Base-by-base conservation (phyloP, 2,329 filamentous ascomycete species). In the Amauroascus verrucosus region DNA sequence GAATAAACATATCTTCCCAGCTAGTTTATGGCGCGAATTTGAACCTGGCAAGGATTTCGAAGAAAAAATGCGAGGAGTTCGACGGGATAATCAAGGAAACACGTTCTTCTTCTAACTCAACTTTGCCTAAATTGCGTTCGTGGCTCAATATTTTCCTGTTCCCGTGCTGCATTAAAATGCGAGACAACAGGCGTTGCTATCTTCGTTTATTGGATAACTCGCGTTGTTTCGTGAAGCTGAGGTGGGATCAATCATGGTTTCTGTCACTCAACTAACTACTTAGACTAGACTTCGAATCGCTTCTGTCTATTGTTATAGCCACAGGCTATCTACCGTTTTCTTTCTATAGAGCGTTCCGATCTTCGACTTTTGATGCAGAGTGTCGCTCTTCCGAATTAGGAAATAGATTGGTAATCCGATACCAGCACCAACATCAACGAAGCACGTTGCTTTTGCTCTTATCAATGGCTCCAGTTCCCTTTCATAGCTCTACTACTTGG, bases 1-100 rank as follows among this genome's bases (percentile, higher is more conserved):
- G 64, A 96, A 97, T 68, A 98, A 97, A 71, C 93, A 98, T 69
- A 97, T 98, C 54, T 98, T 91, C 67, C 93, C 93, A 0, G 91
- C 91, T 18, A 97, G 88, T 66, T 80, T 91, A 45, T 98, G 93
- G 93, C 88, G 90, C 62, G 86, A 95, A 58, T 98, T 95, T 67
- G 90, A 95, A 60, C 85, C 89, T 0, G 87, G 88, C 57, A 87
- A 86, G 69, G 86, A 96, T 63, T 95, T 74, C 59, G 67, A 71
- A 55, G 67, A 73, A 57, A 72, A 70, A 58, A 95, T 72, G 79
- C 81, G 64, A 78, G 87, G 67, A 60, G 80, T 90, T 37, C 80
- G 87, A 62, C 86, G 88, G 63, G 93, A 98, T 71, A 79, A 80
- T 11, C 84, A 88, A 53, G 93, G 93, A 11, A 98, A 98, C 70